These are phyloP conservation scores for Amanita molliuscula DNA, from an alignment of 768 basidiomycete genomes.

Conservation along the genomic window DNA sequence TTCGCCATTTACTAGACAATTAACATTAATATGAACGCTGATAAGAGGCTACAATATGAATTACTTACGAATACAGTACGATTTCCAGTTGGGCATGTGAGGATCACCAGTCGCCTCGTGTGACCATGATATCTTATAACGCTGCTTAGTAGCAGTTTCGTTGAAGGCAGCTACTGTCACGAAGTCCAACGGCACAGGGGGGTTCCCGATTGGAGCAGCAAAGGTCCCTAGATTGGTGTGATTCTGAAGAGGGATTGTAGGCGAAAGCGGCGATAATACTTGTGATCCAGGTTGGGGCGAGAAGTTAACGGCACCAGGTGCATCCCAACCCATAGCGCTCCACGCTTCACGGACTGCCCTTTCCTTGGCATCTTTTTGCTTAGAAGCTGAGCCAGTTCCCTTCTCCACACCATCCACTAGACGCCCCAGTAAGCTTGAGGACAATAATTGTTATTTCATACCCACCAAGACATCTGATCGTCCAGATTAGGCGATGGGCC, in stretches of 20 bases:
- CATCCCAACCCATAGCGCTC: slow-evolving; percentile 6
- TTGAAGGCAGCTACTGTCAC: slow-evolving; percentile 2
- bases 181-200: background rate
- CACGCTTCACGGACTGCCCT: slow-evolving; percentile 4
- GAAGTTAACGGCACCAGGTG: background rate
- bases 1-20: background rate
- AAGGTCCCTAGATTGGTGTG: background rate
- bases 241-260: background rate
- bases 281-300: background rate
- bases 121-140: background rate
- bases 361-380: background rate
- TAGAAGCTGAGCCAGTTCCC: background rate
- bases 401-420: slow-evolving; percentile 1
- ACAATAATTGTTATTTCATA: background rate
- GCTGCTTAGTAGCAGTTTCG: background rate
- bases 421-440: background rate
- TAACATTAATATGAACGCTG: background rate
- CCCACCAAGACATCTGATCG: slow-evolving; percentile 1
- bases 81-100: background rate
- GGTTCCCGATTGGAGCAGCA: background rate
- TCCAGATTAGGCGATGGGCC: slow-evolving; percentile 3
- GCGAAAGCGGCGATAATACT: background rate
- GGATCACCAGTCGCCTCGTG: background rate
- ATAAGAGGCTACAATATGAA: background rate
- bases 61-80: background rate